A percentile compares a stretch with the other conserved stretches of the same genome.
Conservation (phyloP, 495 filamentous ascomycete species). For the Lasiosphaeria hispida region DNA sequence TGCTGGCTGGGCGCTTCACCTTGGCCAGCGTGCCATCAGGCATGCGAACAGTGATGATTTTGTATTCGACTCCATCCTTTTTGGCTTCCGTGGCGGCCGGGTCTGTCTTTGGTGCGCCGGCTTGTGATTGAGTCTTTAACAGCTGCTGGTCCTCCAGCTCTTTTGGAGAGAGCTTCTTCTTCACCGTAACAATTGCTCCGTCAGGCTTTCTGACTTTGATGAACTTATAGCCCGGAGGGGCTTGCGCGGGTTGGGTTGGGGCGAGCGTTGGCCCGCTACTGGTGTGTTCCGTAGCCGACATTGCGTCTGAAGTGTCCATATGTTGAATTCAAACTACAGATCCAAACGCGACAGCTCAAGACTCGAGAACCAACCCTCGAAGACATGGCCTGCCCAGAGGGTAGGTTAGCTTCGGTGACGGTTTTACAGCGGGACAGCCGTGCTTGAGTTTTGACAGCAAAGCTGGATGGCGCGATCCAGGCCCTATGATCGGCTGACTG, state of each 20-base stretch:
- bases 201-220: conserved; percentile 12
- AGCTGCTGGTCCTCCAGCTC: conserved; percentile 7
- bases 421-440: too few species aligned
- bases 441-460: too few species aligned
- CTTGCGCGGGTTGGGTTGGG: neutral
- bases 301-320: neutral
- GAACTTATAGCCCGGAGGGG: conserved; percentile 8
- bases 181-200: conserved; percentile 3
- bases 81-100: conserved; percentile 1
- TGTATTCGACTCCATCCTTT: conserved; percentile 2
- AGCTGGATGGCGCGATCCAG: too few species aligned
- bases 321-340: neutral
- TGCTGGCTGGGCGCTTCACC: conserved; percentile 6
- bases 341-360: too few species aligned
- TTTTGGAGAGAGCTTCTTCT: conserved; percentile 10
- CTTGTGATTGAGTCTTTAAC: neutral
- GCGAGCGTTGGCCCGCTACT: neutral
- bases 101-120: neutral
- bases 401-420: too few species aligned
- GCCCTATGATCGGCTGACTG: too few species aligned
- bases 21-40: conserved; percentile 13
- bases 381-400: too few species aligned
- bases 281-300: neutral
- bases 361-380: too few species aligned
- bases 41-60: conserved; percentile 12